Percentiles rank a stretch among this genome's conserved stretches.
Evolutionary conservation across 768 basidiomycete species (phyloP).

Genomic region (Tephrocybe sp.): DNA sequence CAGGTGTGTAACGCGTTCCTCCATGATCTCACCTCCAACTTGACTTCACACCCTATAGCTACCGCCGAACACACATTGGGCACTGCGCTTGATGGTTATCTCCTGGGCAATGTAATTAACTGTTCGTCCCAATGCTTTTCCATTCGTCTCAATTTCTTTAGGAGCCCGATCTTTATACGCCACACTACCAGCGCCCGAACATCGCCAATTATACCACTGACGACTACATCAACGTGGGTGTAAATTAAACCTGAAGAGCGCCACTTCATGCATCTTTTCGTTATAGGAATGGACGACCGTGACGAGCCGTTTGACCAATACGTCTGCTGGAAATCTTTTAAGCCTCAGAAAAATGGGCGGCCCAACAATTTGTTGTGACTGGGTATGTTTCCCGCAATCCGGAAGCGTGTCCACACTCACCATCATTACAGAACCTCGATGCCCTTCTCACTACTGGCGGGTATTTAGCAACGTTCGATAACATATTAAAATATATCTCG

Average conservation of each 20-base stretch:
- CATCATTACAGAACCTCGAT: conserved; percentile 34
- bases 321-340: conserved; percentile 36
- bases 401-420: neutral
- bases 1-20: conserved; percentile 15
- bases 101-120: conserved; percentile 43
- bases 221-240: conserved; percentile 42
- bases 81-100: conserved; percentile 37
- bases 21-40: neutral
- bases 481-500: conserved; percentile 47
- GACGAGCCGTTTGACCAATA: conserved; percentile 30
- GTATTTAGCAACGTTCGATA: conserved; percentile 31
- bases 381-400: conserved; percentile 30
- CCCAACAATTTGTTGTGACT: conserved; percentile 49
- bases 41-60: conserved; percentile 17
- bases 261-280: neutral
- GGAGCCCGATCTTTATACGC: conserved; percentile 61
- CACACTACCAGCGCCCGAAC: conserved; percentile 36
- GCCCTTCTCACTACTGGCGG: conserved; percentile 37
- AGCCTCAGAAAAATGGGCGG: conserved; percentile 39
- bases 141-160: conserved; percentile 12
- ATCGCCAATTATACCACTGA: conserved; percentile 44
- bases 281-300: conserved; percentile 40
- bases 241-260: neutral
- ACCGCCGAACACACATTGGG: conserved; percentile 36
- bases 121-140: neutral